Percentiles rank a stretch among this genome's conserved stretches.
These are phyloP conservation scores for Barnettozyma vustinii DNA, from an alignment of 805 yeast genomes.

Conservation along the genomic window DNA sequence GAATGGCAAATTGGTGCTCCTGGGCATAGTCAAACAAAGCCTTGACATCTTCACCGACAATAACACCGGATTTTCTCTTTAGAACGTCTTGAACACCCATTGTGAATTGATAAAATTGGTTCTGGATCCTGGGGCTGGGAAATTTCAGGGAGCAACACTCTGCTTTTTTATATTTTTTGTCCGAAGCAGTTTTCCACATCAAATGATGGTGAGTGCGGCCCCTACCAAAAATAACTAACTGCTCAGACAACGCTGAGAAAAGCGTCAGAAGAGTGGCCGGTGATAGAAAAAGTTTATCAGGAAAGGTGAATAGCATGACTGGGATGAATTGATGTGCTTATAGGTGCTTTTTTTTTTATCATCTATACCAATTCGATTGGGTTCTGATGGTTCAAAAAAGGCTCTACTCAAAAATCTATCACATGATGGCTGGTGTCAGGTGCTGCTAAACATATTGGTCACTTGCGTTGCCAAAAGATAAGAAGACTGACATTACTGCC, in stretches of 20 bases:
- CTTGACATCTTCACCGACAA: conserved; percentile 94
- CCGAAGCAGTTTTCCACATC: neutral
- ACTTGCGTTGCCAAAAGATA: neutral
- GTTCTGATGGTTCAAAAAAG: neutral
- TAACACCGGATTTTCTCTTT: conserved; percentile 92
- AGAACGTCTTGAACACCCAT: conserved; percentile 74
- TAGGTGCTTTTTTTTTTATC: neutral
- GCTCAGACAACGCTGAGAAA: neutral
- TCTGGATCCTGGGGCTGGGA: neutral
- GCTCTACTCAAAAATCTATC: neutral
- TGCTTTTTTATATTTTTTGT: neutral
- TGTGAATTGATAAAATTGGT: neutral
- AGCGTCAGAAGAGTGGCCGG: neutral
- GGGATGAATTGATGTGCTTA: neutral
- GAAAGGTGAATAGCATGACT: neutral
- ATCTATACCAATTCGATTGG: neutral
- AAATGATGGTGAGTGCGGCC: conserved; percentile 1
- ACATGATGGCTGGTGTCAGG: neutral
- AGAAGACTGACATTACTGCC: too few species aligned
- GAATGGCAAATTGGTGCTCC: conserved; percentile 90
- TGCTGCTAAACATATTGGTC: neutral
- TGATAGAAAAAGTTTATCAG: neutral
- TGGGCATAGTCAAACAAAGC: conserved; percentile 87
- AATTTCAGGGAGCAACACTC: neutral
- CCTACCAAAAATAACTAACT: neutral